phyloP scores from a whole-genome alignment of 306 rosid species.

The Biancaea sappan region DNA sequence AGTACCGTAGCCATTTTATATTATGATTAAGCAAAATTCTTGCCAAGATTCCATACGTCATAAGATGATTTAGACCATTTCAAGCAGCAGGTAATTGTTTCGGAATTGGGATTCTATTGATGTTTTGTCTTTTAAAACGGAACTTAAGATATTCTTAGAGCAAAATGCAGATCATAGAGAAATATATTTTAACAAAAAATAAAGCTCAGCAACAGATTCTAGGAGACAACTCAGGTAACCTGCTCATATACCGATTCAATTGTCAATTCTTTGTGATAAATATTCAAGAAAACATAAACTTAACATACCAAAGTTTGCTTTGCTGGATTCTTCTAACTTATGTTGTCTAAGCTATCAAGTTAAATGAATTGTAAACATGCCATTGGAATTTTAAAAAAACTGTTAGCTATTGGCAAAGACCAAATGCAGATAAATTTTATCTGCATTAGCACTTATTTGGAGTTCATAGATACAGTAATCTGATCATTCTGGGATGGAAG shows the following conservation, averaged over 20 bases:
- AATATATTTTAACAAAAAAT: not conserved
- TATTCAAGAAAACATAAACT: slow-evolving; percentile 1
- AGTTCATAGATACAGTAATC: not conserved
- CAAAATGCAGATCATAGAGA: slow-evolving; percentile 13
- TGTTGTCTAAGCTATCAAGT: slow-evolving; percentile 6
- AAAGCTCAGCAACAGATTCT: not conserved
- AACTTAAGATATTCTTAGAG: no score
- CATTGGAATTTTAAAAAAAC: not conserved
- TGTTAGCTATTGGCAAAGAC: not conserved
- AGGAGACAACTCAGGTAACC: slow-evolving; percentile 1
- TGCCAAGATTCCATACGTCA: not conserved
- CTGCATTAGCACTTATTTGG: slow-evolving; percentile 3
- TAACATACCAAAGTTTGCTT: not conserved
- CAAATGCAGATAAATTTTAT: not conserved
- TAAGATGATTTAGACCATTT: slow-evolving; percentile 5
- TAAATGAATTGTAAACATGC: slow-evolving; percentile 20
- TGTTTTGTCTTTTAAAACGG: no score
- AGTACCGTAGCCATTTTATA: slow-evolving; percentile 8
- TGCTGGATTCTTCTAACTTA: slow-evolving; percentile 2
- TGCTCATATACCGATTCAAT: not conserved
- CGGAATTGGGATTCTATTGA: not conserved
- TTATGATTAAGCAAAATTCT: not conserved
- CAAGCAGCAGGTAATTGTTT: slow-evolving; percentile 11
- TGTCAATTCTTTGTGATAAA: not conserved
- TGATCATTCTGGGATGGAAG: not conserved